Evolutionary conservation across 768 basidiomycete genomes (phyloP).

Genomic region (Pulveroboletus frians): DNA sequence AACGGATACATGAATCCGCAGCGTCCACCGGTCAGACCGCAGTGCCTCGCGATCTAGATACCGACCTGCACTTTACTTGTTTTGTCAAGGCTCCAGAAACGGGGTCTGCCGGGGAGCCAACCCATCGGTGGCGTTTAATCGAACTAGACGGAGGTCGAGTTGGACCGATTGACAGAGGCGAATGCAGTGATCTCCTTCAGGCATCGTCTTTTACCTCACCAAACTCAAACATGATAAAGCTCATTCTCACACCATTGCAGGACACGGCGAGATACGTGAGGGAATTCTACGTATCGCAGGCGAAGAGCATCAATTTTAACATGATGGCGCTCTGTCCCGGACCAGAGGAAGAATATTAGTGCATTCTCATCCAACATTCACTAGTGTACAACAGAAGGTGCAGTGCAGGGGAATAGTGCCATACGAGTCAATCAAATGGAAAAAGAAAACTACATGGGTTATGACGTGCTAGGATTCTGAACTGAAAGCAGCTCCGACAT

Average conservation of each 20-base stretch:
- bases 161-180: slow-evolving; percentile 79
- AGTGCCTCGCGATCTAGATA: slow-evolving; percentile 58
- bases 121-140: slow-evolving; percentile 47
- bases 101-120: slow-evolving; percentile 15
- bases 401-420: neutral
- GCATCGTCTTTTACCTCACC: slow-evolving; percentile 28
- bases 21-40: slow-evolving; percentile 67
- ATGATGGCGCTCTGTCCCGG: slow-evolving; percentile 44
- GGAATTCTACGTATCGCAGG: slow-evolving; percentile 38
- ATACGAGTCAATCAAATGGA: neutral
- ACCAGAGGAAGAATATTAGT: slow-evolving; percentile 10
- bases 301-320: slow-evolving; percentile 39
- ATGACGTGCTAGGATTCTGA: slow-evolving; percentile 1
- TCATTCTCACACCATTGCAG: slow-evolving; percentile 19
- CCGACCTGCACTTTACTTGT: slow-evolving; percentile 81
- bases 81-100: slow-evolving; percentile 67
- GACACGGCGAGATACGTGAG: slow-evolving; percentile 44
- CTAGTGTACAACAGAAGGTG: neutral
- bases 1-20: slow-evolving; percentile 67
- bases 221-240: neutral
- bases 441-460: neutral
- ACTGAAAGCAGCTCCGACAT: slow-evolving; percentile 28
- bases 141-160: slow-evolving; percentile 79
- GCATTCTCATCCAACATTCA: neutral
- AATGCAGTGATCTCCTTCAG: slow-evolving; percentile 51